Conservation (phyloP, 495 filamentous ascomycete genomes). For the Podospora didyma region DNA sequence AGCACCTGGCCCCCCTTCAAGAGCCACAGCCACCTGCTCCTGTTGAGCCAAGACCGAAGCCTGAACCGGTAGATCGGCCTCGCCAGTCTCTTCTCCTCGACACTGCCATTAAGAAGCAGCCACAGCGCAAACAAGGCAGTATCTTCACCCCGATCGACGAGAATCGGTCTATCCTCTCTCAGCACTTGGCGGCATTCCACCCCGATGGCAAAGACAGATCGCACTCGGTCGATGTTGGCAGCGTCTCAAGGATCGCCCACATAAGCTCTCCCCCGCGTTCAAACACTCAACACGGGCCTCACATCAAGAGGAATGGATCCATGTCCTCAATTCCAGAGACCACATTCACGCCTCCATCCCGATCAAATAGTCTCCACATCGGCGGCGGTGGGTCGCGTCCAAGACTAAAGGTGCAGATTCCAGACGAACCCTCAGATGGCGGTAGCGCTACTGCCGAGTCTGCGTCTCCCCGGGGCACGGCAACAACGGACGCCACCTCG, state of each 20-base stretch:
- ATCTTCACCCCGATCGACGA: conserved; percentile 98
- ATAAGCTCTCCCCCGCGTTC: conserved; percentile 46
- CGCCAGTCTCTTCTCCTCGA: conserved; percentile 39
- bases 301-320: conserved; percentile 47
- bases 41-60: conserved; percentile 46
- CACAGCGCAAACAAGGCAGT: conserved; percentile 74
- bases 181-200: conserved; percentile 67
- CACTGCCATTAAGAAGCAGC: conserved; percentile 63
- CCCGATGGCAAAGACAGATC: conserved; percentile 47
- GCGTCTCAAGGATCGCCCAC: conserved; percentile 40
- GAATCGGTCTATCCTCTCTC: conserved; percentile 78
- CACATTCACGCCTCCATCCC: conserved; percentile 61
- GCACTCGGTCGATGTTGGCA: conserved; percentile 61
- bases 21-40: conserved; percentile 36
- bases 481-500: conserved; percentile 50
- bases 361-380: conserved; percentile 64
- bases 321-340: conserved; percentile 53
- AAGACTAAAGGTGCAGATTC: conserved; percentile 88
- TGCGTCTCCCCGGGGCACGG: conserved; percentile 65
- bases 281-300: conserved; percentile 36
- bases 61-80: conserved; percentile 28
- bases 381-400: conserved; percentile 62
- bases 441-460: conserved; percentile 74
- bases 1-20: conserved; percentile 9
- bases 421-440: conserved; percentile 79